Conservation (phyloP, 73 alveolate species). For the Stentor coeruleus region DNA sequence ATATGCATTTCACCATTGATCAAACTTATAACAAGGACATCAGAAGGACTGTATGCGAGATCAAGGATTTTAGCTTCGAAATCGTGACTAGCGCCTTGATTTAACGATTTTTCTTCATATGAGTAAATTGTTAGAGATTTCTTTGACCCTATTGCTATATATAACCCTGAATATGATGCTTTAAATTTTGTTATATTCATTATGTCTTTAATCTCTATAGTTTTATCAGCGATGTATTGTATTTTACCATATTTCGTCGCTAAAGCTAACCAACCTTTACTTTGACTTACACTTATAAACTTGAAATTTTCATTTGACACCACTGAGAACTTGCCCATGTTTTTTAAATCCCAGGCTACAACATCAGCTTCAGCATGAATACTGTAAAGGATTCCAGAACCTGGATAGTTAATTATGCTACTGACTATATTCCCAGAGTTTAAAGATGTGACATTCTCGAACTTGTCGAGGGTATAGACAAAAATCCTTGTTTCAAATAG, state of each 20-base stretch:
- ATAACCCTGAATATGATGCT: not conserved
- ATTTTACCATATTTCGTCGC: not conserved
- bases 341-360: not conserved
- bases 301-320: not conserved
- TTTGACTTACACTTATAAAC: too few species aligned
- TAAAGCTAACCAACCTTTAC: not conserved
- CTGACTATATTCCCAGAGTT: too few species aligned
- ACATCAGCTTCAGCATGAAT: not conserved
- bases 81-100: too few species aligned
- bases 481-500: not conserved
- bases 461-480: not conserved
- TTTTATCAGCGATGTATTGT: not conserved
- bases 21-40: not conserved
- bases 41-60: too few species aligned
- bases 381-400: not conserved
- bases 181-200: too few species aligned
- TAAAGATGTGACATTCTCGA: not conserved
- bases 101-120: not conserved
- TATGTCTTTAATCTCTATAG: not conserved
- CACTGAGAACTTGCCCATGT: not conserved
- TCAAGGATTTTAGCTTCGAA: not conserved
- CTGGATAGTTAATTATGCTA: not conserved
- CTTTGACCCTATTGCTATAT: not conserved
- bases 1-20: too few species aligned
- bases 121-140: not conserved